Evolutionary conservation across 1,284 basidiomycete genomes (phyloP).

Genomic region (Ganoderma lucidum): DNA sequence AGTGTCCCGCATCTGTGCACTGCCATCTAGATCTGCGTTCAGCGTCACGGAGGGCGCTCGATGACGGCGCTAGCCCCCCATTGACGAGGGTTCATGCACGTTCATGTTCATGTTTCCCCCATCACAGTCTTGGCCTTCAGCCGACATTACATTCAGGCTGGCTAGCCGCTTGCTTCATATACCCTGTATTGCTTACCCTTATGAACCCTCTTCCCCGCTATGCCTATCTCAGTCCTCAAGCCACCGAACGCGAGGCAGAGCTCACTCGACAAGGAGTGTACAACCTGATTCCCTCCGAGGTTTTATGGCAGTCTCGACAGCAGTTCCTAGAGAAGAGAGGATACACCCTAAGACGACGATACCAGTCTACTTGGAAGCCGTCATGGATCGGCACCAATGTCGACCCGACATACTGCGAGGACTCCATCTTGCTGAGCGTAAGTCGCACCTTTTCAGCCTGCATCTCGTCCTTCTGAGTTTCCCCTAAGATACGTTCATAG

Average conservation of each 20-base stretch:
- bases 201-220: background rate
- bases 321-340: conserved; percentile 9
- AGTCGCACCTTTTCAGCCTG: background rate
- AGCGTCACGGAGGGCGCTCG: too few species aligned
- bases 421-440: conserved; percentile 6
- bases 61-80: too few species aligned
- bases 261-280: background rate
- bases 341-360: conserved; percentile 16
- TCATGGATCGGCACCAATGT: conserved; percentile 22
- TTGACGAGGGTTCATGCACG: too few species aligned
- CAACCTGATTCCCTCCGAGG: background rate
- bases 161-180: too few species aligned
- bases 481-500: background rate
- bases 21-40: too few species aligned
- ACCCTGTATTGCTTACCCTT: too few species aligned
- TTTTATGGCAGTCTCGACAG: conserved; percentile 17
- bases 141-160: background rate
- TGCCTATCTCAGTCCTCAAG: background rate
- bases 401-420: conserved; percentile 21
- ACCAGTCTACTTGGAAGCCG: conserved; percentile 17
- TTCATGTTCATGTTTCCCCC: too few species aligned
- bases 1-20: too few species aligned
- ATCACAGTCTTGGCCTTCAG: too few species aligned
- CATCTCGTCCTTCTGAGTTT: background rate
- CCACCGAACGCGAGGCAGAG: background rate